Percentiles rank a stretch among this genome's conserved stretches.
phyloP scores from a whole-genome alignment of 2,329 filamentous ascomycete genomes.

The Ceratocystis colombiana region DNA sequence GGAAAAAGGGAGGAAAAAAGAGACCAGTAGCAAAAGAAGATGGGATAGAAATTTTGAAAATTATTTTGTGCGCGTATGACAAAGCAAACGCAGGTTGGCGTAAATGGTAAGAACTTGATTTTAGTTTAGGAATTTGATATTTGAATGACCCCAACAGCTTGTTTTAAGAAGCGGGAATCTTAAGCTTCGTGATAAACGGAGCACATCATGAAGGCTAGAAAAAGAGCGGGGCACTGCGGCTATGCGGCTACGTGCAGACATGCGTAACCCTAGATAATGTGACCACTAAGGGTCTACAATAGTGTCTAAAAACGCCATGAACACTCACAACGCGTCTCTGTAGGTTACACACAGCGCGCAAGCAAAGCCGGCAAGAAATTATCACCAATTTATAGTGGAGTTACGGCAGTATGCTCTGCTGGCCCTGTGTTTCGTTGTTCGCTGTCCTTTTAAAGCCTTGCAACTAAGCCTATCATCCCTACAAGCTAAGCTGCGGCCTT shows the following conservation, averaged over 20 bases:
- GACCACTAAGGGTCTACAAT: neutral
- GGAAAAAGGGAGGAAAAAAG: neutral
- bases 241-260: too few relatives aligned
- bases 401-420: neutral
- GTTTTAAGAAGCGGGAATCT: neutral
- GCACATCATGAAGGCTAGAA: neutral
- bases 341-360: neutral
- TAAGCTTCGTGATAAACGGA: neutral
- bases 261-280: neutral
- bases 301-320: neutral
- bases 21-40: neutral
- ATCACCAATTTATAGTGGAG: slow-evolving; percentile 5
- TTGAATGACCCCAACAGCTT: neutral
- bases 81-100: neutral
- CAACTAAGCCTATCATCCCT: too few relatives aligned
- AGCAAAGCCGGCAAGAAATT: neutral
- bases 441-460: too few relatives aligned
- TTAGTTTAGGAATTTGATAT: neutral
- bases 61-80: slow-evolving; percentile 9
- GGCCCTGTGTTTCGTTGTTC: neutral
- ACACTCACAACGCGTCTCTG: neutral
- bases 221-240: neutral
- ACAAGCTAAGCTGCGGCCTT: neutral
- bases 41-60: neutral
- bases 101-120: neutral